Conservation (phyloP, 306 rosid genomes). For the Mimosa pudica region DNA sequence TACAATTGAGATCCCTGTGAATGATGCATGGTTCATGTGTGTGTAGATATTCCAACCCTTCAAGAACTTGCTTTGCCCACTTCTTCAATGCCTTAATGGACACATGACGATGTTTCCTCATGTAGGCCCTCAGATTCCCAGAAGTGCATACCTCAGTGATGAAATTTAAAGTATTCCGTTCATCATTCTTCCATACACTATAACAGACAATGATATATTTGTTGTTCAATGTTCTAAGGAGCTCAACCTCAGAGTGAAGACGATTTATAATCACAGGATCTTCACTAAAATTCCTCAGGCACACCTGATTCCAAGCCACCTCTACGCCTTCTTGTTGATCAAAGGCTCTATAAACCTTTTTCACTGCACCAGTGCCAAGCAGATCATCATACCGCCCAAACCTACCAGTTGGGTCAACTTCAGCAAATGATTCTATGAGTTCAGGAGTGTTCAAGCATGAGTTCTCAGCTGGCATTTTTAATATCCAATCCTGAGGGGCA, state of each 20-base stretch:
- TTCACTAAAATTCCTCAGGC: slow-evolving; percentile 59
- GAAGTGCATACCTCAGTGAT: slow-evolving; percentile 88
- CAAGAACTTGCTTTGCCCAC: slow-evolving; percentile 91
- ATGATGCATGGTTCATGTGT: slow-evolving; percentile 89
- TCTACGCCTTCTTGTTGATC: slow-evolving; percentile 93
- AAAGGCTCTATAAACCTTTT: slow-evolving; percentile 83
- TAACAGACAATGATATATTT: slow-evolving; percentile 76
- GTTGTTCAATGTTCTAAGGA: slow-evolving; percentile 64
- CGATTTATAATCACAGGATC: slow-evolving; percentile 66
- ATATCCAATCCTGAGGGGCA: slow-evolving; percentile 29
- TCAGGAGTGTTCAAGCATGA: slow-evolving; percentile 37
- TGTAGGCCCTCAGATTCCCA: slow-evolving; percentile 83
- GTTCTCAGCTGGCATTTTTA: slow-evolving; percentile 71
- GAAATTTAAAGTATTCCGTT: slow-evolving; percentile 62
- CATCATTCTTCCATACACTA: slow-evolving; percentile 79
- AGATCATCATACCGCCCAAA: slow-evolving; percentile 75
- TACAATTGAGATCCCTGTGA: slow-evolving; percentile 95
- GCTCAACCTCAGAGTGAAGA: slow-evolving; percentile 73
- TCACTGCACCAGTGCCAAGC: slow-evolving; percentile 86
- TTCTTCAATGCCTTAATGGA: slow-evolving; percentile 86
- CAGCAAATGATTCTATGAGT: slow-evolving; percentile 62
- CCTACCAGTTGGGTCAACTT: slow-evolving; percentile 85
- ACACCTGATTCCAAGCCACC: slow-evolving; percentile 96
- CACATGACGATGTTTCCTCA: slow-evolving; percentile 85
- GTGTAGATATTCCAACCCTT: slow-evolving; percentile 89